Percentiles rank a stretch among this genome's conserved stretches.
These are phyloP conservation scores for Cyclocybe cylindracea DNA, from an alignment of 768 basidiomycete genomes.

Conservation along the genomic window DNA sequence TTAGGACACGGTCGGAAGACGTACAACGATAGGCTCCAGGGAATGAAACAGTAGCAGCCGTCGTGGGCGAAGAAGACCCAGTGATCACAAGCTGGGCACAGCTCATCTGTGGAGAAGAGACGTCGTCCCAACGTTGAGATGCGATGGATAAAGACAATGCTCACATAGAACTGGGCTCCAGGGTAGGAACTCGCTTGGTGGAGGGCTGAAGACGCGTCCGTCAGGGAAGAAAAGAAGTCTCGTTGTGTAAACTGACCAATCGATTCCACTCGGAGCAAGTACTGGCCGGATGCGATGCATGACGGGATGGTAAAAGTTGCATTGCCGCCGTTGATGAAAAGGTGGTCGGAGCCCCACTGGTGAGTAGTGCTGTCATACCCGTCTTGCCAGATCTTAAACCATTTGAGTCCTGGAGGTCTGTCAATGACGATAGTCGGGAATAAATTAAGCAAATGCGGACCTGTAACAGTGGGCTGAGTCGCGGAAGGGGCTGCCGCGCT, in stretches of 20 bases:
- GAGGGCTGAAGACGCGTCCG: conserved; percentile 2
- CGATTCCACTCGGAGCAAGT: conserved; percentile 51
- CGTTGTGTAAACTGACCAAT: conserved; percentile 36
- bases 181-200: conserved; percentile 35
- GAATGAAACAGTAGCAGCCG: conserved; percentile 42
- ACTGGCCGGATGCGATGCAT: conserved; percentile 49
- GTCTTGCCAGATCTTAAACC: conserved; percentile 59
- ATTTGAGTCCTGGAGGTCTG: conserved; percentile 36
- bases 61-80: conserved; percentile 23
- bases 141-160: conserved; percentile 13
- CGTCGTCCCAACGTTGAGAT: neutral
- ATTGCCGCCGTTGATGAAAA: conserved; percentile 51
- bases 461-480: conserved; percentile 42
- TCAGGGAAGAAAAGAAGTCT: neutral
- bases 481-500: conserved; percentile 46
- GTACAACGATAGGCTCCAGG: conserved; percentile 44
- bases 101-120: conserved; percentile 35
- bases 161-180: conserved; percentile 59
- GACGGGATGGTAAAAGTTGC: conserved; percentile 46
- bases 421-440: neutral
- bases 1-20: neutral
- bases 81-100: conserved; percentile 47
- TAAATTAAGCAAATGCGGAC: conserved; percentile 13
- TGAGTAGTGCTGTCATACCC: conserved; percentile 33
- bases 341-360: conserved; percentile 47